Evolutionary conservation across 1,284 basidiomycete species (phyloP).

Genomic region (Trametes sp.): DNA sequence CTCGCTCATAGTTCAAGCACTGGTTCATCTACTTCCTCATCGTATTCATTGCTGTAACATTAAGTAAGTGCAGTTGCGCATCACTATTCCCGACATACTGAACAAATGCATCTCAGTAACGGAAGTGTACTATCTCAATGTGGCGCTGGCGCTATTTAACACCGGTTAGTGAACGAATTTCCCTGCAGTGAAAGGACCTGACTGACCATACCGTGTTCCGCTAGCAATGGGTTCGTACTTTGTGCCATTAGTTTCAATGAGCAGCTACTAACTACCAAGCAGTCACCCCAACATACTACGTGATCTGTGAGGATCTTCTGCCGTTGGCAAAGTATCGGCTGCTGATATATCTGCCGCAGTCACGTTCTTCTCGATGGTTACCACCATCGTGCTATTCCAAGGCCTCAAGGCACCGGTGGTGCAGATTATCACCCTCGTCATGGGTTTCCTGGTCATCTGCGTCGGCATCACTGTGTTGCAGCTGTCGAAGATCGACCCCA

Average conservation of each 20-base stretch:
- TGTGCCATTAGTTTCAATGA: neutral
- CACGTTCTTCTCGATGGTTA: constrained; percentile 89
- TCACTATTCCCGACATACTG: constrained; percentile 3
- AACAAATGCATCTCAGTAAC: constrained; percentile 58
- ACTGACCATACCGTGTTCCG: constrained; percentile 1
- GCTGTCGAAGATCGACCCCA: constrained; percentile 93
- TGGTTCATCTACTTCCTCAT: constrained; percentile 92
- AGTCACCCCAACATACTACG: constrained; percentile 92
- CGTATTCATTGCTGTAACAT: constrained; percentile 85
- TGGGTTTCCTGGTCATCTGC: constrained; percentile 90
- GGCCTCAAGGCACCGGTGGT: constrained; percentile 82
- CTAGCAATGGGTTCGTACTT: constrained; percentile 75
- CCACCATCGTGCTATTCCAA: constrained; percentile 89
- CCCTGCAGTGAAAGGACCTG: neutral
- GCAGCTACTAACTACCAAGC: constrained; percentile 28
- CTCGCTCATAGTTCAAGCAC: constrained; percentile 63
- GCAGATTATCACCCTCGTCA: constrained; percentile 89
- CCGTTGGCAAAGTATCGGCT: constrained; percentile 2
- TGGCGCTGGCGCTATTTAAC: constrained; percentile 96
- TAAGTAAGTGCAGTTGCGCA: constrained; percentile 56
- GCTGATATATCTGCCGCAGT: constrained; percentile 48
- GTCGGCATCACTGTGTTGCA: constrained; percentile 94
- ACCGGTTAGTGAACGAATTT: constrained; percentile 61
- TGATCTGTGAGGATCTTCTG: constrained; percentile 63
- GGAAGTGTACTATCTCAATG: constrained; percentile 96